phyloP scores from a whole-genome alignment of 176 grass and related monocot species.

The Tillandsia fasciculata region DNA sequence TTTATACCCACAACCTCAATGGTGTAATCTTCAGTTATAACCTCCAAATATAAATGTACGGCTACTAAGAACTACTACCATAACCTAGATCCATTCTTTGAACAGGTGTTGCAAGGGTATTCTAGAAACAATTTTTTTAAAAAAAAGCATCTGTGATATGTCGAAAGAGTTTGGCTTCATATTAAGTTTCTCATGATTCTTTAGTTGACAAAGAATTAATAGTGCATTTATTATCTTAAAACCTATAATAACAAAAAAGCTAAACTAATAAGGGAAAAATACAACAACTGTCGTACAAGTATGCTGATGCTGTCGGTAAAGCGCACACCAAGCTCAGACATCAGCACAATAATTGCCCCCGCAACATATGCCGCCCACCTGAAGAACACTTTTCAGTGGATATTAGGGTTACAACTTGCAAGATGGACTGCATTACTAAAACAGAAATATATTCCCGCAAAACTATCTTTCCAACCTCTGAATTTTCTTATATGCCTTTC shows the following conservation, averaged over 20 bases:
- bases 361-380: constrained; percentile 99
- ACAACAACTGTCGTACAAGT: constrained; percentile 31
- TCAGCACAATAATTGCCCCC: constrained; percentile 85
- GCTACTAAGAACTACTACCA: no score
- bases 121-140: no score
- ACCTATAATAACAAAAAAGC: background rate
- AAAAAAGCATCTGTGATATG: no score
- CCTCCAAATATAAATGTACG: no score
- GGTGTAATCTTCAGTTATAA: no score
- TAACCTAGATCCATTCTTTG: no score
- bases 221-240: background rate
- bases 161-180: no score
- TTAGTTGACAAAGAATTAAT: background rate
- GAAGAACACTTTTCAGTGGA: constrained; percentile 14
- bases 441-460: background rate
- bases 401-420: background rate
- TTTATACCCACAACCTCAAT: no score
- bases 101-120: no score
- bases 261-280: background rate
- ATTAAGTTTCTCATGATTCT: no score
- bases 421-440: background rate
- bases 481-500: no score
- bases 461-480: no score
- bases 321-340: constrained; percentile 67
- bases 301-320: constrained; percentile 93